These are phyloP conservation scores for Colletotrichum chlorophyti DNA, from an alignment of 2,329 filamentous ascomycete genomes.

Conservation along the genomic window DNA sequence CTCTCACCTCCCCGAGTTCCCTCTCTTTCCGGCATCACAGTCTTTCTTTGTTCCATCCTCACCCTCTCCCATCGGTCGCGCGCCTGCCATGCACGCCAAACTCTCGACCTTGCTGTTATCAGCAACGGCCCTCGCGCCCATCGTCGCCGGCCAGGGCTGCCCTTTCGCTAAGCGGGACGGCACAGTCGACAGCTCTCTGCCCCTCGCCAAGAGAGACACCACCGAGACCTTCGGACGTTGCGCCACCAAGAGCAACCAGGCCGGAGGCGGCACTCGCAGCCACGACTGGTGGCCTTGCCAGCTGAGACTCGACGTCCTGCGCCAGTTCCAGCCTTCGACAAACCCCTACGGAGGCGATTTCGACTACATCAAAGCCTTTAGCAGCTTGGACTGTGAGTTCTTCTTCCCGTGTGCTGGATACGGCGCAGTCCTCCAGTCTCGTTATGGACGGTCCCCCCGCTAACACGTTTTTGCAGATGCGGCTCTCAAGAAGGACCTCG, in stretches of 20 bases:
- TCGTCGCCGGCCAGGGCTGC: slow-evolving; percentile 11
- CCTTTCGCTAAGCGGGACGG: slow-evolving; percentile 25
- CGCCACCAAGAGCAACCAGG: slow-evolving; percentile 42
- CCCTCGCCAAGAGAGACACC: slow-evolving; percentile 14
- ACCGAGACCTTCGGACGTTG: slow-evolving; percentile 14
- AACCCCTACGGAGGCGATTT: slow-evolving; percentile 73
- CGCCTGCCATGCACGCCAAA: slow-evolving; percentile 20
- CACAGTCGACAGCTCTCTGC: slow-evolving; percentile 11
- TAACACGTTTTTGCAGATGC: slow-evolving; percentile 43
- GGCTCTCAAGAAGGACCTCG: slow-evolving; percentile 76
- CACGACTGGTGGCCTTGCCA: slow-evolving; percentile 77
- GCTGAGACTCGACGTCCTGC: slow-evolving; percentile 74
- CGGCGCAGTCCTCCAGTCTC: too few relatives aligned
- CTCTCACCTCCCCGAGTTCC: slow-evolving; percentile 1
- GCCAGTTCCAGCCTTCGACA: slow-evolving; percentile 69
- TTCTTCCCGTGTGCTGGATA: background rate
- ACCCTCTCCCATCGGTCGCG: background rate
- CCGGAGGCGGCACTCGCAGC: slow-evolving; percentile 72
- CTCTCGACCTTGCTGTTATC: slow-evolving; percentile 17
- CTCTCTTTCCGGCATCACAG: background rate
- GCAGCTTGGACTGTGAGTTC: slow-evolving; percentile 65
- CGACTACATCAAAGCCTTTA: slow-evolving; percentile 76
- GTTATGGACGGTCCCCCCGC: background rate
- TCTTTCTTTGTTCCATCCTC: background rate
- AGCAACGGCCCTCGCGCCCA: slow-evolving; percentile 14